Base-by-base conservation (phyloP, 768 basidiomycete genomes). In the Phylloporus scabripes region DNA sequence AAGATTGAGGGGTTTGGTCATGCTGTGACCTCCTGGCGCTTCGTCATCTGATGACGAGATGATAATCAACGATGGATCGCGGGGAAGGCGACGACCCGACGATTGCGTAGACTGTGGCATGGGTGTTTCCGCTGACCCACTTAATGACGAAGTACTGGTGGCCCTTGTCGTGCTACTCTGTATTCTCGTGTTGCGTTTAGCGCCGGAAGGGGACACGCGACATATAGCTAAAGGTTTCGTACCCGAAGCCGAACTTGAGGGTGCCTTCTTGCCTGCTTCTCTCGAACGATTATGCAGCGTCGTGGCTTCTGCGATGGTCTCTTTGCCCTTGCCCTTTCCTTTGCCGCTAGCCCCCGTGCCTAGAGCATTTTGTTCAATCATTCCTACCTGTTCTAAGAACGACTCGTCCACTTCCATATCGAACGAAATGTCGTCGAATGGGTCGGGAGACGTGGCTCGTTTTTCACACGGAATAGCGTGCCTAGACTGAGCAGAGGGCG, bases 331-430 rank as follows among this genome's bases (percentile, higher is more conserved):
- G 40, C 53, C 61, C 5, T 60, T 65, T 23, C 56, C 52, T n/a
- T 54, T 61, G 46, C 41, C 46, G 29, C 46, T 53, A 37, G 51
- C 21, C 9, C 36, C 42, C 4, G 49, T 47, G 20, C 42, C 42
- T 14, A 61, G 49, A 17, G 53, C 58, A 20, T 55, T 53, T 39
- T 53, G 52, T 53, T 65, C 62, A 29, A 61, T 58, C 56, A 53
- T 55, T 29, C 63, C 66, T 48, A 62, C 56, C 50, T 72, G 70
- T 53, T 68, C 71, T 18, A 76, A 60, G 50, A 78, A 69, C 11
- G 57, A 65, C 5, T 70, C 74, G 41, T 72, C 67, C 38, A 74
- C 56, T 11, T 64, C 64, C 57, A 69, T 56, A 29, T 66, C 66
- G 36, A 68, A 60, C 23, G 66, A 58, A 26, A 72, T 69, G 49